These are phyloP conservation scores for Lactuca sativa DNA, from an alignment of 129 eudicot species.

Conservation along the genomic window DNA sequence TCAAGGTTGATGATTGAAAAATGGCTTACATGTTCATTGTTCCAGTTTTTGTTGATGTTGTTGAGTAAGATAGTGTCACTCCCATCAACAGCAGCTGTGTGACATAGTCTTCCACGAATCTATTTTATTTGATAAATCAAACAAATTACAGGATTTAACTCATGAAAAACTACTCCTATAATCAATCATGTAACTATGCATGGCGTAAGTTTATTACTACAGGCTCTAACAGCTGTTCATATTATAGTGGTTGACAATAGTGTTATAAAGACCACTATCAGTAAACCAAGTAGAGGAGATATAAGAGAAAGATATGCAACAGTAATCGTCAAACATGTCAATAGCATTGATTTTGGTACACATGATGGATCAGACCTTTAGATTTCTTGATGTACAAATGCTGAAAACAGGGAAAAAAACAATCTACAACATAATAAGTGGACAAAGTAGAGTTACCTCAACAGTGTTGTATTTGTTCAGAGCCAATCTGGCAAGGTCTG, in stretches of 20 bases:
- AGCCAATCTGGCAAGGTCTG: conserved; percentile 61
- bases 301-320: no score
- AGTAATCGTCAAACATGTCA: no score
- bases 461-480: conserved; percentile 45
- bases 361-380: background rate
- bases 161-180: no score
- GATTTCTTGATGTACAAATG: conserved; percentile 13
- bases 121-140: conserved; percentile 27
- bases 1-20: background rate
- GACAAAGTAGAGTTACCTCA: conserved; percentile 44
- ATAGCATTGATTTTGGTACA: no score
- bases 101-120: conserved; percentile 70
- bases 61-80: conserved; percentile 65
- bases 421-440: conserved; percentile 8
- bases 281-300: no score
- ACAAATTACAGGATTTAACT: background rate
- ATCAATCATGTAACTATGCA: background rate
- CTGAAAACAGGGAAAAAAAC: background rate
- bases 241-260: background rate
- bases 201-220: background rate
- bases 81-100: conserved; percentile 55
- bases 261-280: no score
- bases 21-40: conserved; percentile 58
- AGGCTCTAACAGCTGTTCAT: background rate
- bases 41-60: conserved; percentile 70